Percentiles rank a stretch among this genome's conserved stretches.
Conservation (phyloP, 768 basidiomycete genomes). For the Pulveroboletus sp. region DNA sequence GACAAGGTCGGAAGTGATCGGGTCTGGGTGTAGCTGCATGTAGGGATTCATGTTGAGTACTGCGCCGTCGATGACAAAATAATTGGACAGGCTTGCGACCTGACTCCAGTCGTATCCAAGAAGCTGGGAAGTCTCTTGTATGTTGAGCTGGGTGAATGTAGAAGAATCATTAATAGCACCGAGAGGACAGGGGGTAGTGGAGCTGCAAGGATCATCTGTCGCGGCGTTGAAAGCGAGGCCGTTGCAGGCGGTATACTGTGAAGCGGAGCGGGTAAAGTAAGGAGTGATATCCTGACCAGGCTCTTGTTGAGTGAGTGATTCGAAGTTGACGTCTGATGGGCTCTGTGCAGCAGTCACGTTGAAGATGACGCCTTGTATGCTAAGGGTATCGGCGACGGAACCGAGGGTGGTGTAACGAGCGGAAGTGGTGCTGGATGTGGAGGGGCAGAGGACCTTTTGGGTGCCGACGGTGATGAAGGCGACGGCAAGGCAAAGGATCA, state of each 20-base stretch:
- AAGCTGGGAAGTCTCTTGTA: conserved; percentile 62
- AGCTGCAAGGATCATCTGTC: conserved; percentile 68
- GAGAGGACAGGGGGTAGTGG: conserved; percentile 63
- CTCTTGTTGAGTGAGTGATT: conserved; percentile 46
- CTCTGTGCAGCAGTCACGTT: conserved; percentile 58
- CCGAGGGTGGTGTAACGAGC: conserved; percentile 54
- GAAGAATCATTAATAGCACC: conserved; percentile 51
- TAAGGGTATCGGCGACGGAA: conserved; percentile 58
- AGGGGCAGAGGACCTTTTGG: conserved; percentile 88
- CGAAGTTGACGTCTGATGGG: conserved; percentile 55
- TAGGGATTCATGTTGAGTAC: conserved; percentile 94
- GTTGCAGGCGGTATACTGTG: conserved; percentile 64
- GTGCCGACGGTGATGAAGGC: conserved; percentile 95
- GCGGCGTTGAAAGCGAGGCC: conserved; percentile 67
- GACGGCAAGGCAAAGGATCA: conserved; percentile 70
- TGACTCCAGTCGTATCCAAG: conserved; percentile 94
- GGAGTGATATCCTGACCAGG: conserved; percentile 92
- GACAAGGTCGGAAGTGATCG: conserved; percentile 71
- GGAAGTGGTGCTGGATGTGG: conserved; percentile 40
- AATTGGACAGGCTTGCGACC: conserved; percentile 66
- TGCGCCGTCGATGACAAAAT: conserved; percentile 88
- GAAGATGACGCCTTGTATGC: conserved; percentile 73
- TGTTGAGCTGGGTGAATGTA: conserved; percentile 58
- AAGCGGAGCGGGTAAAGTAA: conserved; percentile 68
- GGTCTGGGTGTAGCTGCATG: conserved; percentile 62